These are phyloP conservation scores for Aspergillus sp. DNA, from an alignment of 2,329 filamentous ascomycete species.

Conservation along the genomic window DNA sequence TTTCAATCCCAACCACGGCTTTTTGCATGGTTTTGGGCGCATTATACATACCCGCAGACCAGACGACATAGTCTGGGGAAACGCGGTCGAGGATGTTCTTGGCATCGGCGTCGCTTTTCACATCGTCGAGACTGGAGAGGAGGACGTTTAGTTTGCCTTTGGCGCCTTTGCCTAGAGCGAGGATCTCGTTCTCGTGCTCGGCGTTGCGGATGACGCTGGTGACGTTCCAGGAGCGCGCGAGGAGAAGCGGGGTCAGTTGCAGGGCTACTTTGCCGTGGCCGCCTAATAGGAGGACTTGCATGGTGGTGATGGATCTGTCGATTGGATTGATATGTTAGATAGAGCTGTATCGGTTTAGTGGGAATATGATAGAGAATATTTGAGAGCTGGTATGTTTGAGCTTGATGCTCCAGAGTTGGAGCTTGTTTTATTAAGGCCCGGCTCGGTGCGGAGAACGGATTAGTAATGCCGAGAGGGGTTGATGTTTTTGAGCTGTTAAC, in stretches of 20 bases:
- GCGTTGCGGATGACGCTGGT: constrained; percentile 74
- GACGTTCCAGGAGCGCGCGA: constrained; percentile 73
- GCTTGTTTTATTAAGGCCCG: not conserved
- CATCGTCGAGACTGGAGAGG: constrained; percentile 70
- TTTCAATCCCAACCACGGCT: not conserved
- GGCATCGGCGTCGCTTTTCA: constrained; percentile 65
- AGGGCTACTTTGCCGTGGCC: constrained; percentile 80
- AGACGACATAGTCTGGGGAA: constrained; percentile 50
- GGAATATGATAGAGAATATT: not conserved
- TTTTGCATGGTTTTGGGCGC: constrained; percentile 6
- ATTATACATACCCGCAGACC: constrained; percentile 44
- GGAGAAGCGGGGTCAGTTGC: constrained; percentile 72
- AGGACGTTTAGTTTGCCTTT: constrained; percentile 69
- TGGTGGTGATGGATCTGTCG: constrained; percentile 18
- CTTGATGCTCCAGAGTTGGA: not conserved
- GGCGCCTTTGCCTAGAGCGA: constrained; percentile 59
- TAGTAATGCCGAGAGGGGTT: constrained; percentile 1
- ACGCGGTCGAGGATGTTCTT: constrained; percentile 57
- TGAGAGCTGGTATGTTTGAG: not conserved
- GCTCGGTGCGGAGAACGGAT: not conserved
- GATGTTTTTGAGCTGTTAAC: not conserved
- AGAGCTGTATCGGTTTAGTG: not conserved
- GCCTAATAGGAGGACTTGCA: constrained; percentile 70
- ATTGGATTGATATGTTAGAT: not conserved
- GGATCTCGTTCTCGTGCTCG: constrained; percentile 66